These are phyloP conservation scores for Myriangium duriaei DNA, from an alignment of 2,329 filamentous ascomycete species.

Conservation along the genomic window DNA sequence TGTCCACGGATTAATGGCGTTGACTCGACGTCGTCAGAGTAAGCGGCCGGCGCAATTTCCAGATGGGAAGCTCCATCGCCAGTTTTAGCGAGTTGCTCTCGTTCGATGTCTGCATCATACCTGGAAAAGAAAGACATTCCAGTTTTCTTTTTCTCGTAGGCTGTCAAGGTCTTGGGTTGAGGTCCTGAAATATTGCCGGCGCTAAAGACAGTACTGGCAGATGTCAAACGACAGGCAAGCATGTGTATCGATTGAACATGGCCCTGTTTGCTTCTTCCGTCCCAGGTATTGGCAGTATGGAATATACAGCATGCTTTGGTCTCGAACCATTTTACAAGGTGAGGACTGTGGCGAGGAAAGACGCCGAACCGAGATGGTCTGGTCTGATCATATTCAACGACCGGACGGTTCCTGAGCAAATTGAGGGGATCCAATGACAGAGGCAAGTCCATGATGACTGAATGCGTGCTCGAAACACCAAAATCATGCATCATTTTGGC, in stretches of 20 bases:
- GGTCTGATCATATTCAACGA: slow-evolving; percentile 47
- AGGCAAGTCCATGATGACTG: slow-evolving; percentile 57
- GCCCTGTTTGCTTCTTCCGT: slow-evolving; percentile 28
- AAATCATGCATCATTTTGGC: slow-evolving; percentile 71
- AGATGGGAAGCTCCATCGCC: slow-evolving; percentile 13
- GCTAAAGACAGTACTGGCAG: slow-evolving; percentile 51
- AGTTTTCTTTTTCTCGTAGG: slow-evolving; percentile 15
- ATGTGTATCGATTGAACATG: slow-evolving; percentile 43
- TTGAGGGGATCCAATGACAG: slow-evolving; percentile 53
- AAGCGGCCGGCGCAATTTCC: slow-evolving; percentile 18
- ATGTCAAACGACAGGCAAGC: slow-evolving; percentile 54
- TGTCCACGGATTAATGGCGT: slow-evolving; percentile 2
- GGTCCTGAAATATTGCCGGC: slow-evolving; percentile 51
- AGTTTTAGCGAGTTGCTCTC: slow-evolving; percentile 17
- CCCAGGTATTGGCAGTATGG: slow-evolving; percentile 61
- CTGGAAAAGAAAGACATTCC: slow-evolving; percentile 36
- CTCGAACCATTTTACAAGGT: slow-evolving; percentile 52
- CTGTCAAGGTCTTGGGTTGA: slow-evolving; percentile 21
- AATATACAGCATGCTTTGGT: slow-evolving; percentile 58
- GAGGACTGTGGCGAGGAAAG: slow-evolving; percentile 49
- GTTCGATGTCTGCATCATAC: slow-evolving; percentile 26
- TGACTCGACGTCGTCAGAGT: slow-evolving; percentile 12
- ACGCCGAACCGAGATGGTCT: slow-evolving; percentile 52
- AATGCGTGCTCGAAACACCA: slow-evolving; percentile 50
- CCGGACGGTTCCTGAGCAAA: slow-evolving; percentile 41